phyloP scores from a whole-genome alignment of 768 basidiomycete species.

The Mycena albidolilacea region DNA sequence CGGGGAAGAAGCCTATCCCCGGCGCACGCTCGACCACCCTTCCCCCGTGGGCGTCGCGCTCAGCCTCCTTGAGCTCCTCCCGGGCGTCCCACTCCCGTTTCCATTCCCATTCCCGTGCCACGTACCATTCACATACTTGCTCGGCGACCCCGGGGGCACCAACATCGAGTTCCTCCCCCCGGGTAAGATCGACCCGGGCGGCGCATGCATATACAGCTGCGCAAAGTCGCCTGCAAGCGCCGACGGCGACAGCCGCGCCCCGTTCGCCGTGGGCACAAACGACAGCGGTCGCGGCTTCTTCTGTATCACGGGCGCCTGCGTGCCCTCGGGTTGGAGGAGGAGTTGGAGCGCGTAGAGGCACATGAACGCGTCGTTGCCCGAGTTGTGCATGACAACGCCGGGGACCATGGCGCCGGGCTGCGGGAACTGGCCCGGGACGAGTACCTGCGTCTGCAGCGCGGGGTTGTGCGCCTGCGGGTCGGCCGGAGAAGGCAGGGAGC shows the following conservation, averaged over 20 bases:
- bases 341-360: conserved; percentile 77
- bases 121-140: conserved; percentile 11
- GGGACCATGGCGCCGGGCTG: conserved; percentile 43
- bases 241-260: conserved; percentile 10
- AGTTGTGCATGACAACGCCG: conserved; percentile 71
- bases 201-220: conserved; percentile 31
- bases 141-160: conserved; percentile 19
- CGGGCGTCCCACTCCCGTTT: conserved; percentile 2
- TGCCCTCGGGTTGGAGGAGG: conserved; percentile 70
- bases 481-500: conserved; percentile 63
- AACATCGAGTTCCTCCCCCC: conserved; percentile 24
- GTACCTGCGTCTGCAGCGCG: conserved; percentile 27
- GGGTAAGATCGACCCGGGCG: conserved; percentile 24
- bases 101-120: conserved; percentile 24
- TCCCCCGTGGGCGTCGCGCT: conserved; percentile 31
- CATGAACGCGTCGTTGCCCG: conserved; percentile 88
- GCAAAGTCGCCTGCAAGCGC: conserved; percentile 35
- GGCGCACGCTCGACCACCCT: conserved; percentile 32
- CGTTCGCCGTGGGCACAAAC: not conserved
- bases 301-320: conserved; percentile 49
- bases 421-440: conserved; percentile 32
- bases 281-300: conserved; percentile 45
- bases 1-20: not conserved
- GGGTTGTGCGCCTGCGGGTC: conserved; percentile 38
- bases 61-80: conserved; percentile 33